Conservation (phyloP, 2,329 filamentous ascomycete species). For the Dothideomycetes sp. region DNA sequence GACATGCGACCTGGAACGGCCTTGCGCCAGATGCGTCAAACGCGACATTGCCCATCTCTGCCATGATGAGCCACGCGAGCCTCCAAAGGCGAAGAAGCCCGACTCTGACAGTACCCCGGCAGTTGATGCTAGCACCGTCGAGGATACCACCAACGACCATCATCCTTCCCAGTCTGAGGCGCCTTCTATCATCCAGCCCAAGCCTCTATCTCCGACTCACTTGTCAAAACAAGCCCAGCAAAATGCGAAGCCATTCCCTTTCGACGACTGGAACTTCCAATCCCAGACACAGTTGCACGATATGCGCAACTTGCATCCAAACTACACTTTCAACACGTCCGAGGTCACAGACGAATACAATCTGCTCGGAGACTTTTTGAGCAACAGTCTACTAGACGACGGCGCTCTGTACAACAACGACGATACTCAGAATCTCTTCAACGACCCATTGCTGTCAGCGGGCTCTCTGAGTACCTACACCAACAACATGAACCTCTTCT, state of each 20-base stretch:
- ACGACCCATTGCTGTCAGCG: conserved; percentile 46
- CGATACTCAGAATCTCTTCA: conserved; percentile 45
- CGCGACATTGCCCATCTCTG: conserved; percentile 97
- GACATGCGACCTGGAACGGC: conserved; percentile 61
- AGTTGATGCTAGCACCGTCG: neutral
- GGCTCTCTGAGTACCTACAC: conserved; percentile 36
- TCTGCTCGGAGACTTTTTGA: conserved; percentile 90
- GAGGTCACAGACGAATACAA: conserved; percentile 97
- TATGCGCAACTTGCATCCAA: conserved; percentile 87
- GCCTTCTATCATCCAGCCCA: conserved; percentile 63
- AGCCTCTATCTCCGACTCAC: conserved; percentile 58
- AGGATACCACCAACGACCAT: conserved; percentile 8
- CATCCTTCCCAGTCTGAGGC: neutral
- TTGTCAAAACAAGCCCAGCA: conserved; percentile 47
- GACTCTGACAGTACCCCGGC: neutral
- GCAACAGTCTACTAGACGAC: conserved; percentile 78
- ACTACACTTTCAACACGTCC: conserved; percentile 88
- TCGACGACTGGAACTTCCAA: conserved; percentile 65
- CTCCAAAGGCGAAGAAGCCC: conserved; percentile 47
- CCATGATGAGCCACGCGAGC: conserved; percentile 91
- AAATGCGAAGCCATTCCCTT: conserved; percentile 42
- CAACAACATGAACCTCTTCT: conserved; percentile 30
- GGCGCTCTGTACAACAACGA: conserved; percentile 32
- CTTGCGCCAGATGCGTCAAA: conserved; percentile 96
- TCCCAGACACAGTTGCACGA: conserved; percentile 81